phyloP scores from a whole-genome alignment of 768 basidiomycete species.

The Xerocomus spinulosus region DNA sequence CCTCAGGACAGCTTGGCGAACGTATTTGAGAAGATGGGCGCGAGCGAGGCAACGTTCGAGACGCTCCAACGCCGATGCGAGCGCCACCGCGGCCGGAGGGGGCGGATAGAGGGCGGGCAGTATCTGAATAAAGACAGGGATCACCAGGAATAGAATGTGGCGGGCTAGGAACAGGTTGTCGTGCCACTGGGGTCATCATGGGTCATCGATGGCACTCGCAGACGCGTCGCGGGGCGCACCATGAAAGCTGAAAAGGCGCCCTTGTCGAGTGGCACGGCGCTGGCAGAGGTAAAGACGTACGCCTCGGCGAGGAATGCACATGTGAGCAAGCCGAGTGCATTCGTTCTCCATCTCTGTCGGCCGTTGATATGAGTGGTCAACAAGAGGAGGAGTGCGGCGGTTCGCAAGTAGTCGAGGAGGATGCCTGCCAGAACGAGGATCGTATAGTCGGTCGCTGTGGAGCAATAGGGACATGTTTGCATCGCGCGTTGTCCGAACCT shows the following conservation, averaged over 20 bases:
- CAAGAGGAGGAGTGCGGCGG: slow-evolving; percentile 44
- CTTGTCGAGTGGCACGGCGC: slow-evolving; percentile 43
- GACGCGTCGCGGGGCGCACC: slow-evolving; percentile 25
- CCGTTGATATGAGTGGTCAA: slow-evolving; percentile 40
- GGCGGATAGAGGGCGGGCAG: slow-evolving; percentile 33
- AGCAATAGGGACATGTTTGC: slow-evolving; percentile 62
- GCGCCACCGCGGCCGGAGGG: slow-evolving; percentile 27
- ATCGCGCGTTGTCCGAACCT: slow-evolving; percentile 70
- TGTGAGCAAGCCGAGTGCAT: slow-evolving; percentile 46
- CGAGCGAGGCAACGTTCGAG: slow-evolving; percentile 40
- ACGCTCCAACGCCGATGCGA: slow-evolving; percentile 22
- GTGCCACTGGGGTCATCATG: slow-evolving; percentile 52
- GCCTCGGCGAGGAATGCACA: slow-evolving; percentile 48
- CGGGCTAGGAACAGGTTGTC: slow-evolving; percentile 53
- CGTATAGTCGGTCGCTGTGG: slow-evolving; percentile 54
- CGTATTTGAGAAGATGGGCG: slow-evolving; percentile 52
- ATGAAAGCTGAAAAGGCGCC: slow-evolving; percentile 37
- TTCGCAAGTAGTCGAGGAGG: slow-evolving; percentile 56
- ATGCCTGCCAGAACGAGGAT: slow-evolving; percentile 53
- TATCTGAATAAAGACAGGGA: slow-evolving; percentile 48
- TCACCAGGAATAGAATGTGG: slow-evolving; percentile 51
- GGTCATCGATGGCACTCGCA: not conserved
- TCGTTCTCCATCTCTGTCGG: slow-evolving; percentile 41
- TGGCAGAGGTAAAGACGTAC: slow-evolving; percentile 47
- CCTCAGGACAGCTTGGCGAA: slow-evolving; percentile 55